These are phyloP conservation scores for Lasiodiplodia theobromae DNA, from an alignment of 2,329 filamentous ascomycete genomes.

Conservation along the genomic window DNA sequence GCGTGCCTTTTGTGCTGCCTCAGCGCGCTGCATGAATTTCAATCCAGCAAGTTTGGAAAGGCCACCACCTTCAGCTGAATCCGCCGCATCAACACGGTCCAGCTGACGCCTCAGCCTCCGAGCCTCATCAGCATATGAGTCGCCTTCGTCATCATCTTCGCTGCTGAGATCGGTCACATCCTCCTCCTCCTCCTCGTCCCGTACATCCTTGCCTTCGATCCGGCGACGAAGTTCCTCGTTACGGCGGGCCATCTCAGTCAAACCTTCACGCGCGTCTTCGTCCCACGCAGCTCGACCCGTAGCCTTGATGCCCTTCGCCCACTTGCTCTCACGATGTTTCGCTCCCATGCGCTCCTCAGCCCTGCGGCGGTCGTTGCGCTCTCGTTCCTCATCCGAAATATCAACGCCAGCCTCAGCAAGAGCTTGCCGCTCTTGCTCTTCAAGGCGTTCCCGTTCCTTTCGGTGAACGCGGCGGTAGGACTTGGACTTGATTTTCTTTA, in stretches of 20 bases:
- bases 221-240: constrained; percentile 83
- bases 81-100: constrained; percentile 51
- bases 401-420: constrained; percentile 66
- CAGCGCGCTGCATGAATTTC: constrained; percentile 94
- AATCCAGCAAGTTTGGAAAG: constrained; percentile 76
- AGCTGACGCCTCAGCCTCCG: constrained; percentile 44
- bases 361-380: constrained; percentile 73
- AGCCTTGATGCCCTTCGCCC: constrained; percentile 84
- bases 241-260: constrained; percentile 80
- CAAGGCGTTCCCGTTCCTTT: constrained; percentile 71
- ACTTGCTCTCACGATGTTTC: constrained; percentile 87
- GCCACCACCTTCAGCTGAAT: constrained; percentile 62
- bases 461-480: constrained; percentile 91
- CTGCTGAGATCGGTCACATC: constrained; percentile 60
- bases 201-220: constrained; percentile 74
- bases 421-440: constrained; percentile 64
- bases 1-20: constrained; percentile 75
- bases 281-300: constrained; percentile 86
- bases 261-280: constrained; percentile 78
- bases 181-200: constrained; percentile 54
- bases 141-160: constrained; percentile 64
- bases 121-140: constrained; percentile 68
- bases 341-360: constrained; percentile 86
- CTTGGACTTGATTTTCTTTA: constrained; percentile 99
- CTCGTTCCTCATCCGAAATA: constrained; percentile 69